A percentile compares a stretch with the other conserved stretches of the same genome.
phyloP scores from a whole-genome alignment of 768 basidiomycete genomes.

The Lanmaoa pseudosensibilis region DNA sequence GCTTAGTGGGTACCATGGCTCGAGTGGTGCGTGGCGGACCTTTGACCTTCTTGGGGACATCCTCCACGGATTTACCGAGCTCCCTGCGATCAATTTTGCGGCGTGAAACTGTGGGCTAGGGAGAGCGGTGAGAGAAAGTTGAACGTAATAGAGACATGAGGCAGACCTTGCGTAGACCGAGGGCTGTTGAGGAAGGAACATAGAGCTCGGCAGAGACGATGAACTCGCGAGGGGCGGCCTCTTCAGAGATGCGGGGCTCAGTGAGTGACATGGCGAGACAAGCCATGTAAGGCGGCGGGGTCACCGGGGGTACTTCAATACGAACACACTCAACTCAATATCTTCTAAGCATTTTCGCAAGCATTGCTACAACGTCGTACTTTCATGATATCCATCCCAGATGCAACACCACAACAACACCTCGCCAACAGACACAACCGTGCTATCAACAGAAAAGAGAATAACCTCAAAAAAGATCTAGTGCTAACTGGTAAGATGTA shows the following conservation, averaged over 20 bases:
- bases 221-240: constrained; percentile 45
- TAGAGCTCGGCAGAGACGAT: constrained; percentile 63
- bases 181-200: constrained; percentile 51
- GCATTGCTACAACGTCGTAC: constrained; percentile 4
- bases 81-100: constrained; percentile 59
- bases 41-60: constrained; percentile 54
- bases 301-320: no score
- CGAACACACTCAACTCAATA: no score
- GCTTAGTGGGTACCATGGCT: neutral
- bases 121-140: constrained; percentile 8
- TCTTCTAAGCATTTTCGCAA: neutral
- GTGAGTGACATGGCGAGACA: constrained; percentile 13
- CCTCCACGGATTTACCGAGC: constrained; percentile 39
- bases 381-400: neutral
- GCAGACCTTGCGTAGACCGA: constrained; percentile 57
- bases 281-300: neutral
- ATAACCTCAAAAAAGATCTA: constrained; percentile 12
- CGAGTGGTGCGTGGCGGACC: constrained; percentile 39
- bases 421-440: constrained; percentile 3
- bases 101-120: constrained; percentile 46
- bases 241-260: constrained; percentile 8
- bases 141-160: neutral
- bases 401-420: constrained; percentile 6
- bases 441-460: constrained; percentile 14
- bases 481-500: constrained; percentile 5